These are phyloP conservation scores for Phytophthora niederhauseri DNA, from an alignment of 352 stramenopile species.

Conservation along the genomic window DNA sequence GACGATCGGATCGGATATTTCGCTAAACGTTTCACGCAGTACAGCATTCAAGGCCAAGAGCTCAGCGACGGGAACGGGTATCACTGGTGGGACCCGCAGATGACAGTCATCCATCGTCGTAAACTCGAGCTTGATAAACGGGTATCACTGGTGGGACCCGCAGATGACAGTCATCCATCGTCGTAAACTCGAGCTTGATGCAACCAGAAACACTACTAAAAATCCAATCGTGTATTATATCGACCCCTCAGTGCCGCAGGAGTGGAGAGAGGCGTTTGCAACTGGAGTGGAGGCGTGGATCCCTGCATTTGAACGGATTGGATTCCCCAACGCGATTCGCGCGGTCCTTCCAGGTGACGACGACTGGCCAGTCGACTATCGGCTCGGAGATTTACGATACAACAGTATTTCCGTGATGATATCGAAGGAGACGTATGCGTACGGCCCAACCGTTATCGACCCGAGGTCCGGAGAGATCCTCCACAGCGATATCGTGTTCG, in stretches of 20 bases:
- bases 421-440: conserved; percentile 74
- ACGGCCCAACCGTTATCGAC: conserved; percentile 72
- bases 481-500: conserved; percentile 86
- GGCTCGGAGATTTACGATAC: conserved; percentile 86
- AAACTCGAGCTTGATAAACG: conserved; percentile 66
- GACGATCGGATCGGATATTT: conserved; percentile 90
- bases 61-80: conserved; percentile 38
- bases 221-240: conserved; percentile 83
- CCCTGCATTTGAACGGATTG: conserved; percentile 76
- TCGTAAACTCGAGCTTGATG: conserved; percentile 59
- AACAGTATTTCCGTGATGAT: conserved; percentile 89
- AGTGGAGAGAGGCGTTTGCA: conserved; percentile 69
- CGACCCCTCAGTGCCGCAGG: conserved; percentile 75
- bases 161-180: conserved; percentile 75
- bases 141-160: conserved; percentile 58
- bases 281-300: conserved; percentile 78
- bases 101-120: conserved; percentile 76
- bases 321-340: conserved; percentile 73
- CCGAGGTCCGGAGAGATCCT: conserved; percentile 87
- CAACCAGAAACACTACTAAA: conserved; percentile 39
- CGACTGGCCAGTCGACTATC: conserved; percentile 83
- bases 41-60: conserved; percentile 50
- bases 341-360: conserved; percentile 66
- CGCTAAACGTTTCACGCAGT: conserved; percentile 60
- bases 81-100: conserved; percentile 57